Evolutionary conservation across 2,329 filamentous ascomycete genomes (phyloP).

Genomic region (Neonectria sp.): DNA sequence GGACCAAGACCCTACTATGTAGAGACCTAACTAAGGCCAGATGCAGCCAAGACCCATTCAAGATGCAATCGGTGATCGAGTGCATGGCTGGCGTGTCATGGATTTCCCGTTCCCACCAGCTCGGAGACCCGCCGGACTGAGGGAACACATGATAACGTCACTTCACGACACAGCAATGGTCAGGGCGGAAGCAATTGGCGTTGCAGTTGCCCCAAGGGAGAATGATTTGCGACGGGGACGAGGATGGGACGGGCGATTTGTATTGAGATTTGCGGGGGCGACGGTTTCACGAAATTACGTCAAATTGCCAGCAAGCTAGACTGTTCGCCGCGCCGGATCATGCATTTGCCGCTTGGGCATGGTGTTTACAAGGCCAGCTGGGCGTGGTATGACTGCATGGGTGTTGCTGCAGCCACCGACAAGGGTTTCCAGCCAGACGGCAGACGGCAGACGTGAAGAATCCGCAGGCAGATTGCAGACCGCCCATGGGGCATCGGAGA

Average conservation of each 20-base stretch:
- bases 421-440: slow-evolving; percentile 4
- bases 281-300: slow-evolving; percentile 26
- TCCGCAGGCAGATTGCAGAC: background rate
- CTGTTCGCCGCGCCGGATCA: slow-evolving; percentile 5
- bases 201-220: slow-evolving; percentile 18
- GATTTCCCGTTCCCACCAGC: slow-evolving; percentile 24
- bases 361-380: slow-evolving; percentile 11
- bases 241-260: slow-evolving; percentile 13
- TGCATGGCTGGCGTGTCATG: slow-evolving; percentile 25
- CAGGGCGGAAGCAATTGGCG: slow-evolving; percentile 17
- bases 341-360: slow-evolving; percentile 4
- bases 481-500: background rate
- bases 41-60: slow-evolving; percentile 14
- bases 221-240: slow-evolving; percentile 17
- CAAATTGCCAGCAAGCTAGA: slow-evolving; percentile 8
- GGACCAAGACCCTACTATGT: background rate
- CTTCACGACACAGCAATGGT: slow-evolving; percentile 22
- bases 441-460: slow-evolving; percentile 16
- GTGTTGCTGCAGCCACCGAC: slow-evolving; percentile 18
- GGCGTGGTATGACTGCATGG: slow-evolving; percentile 20
- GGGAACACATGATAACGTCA: slow-evolving; percentile 13
- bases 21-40: slow-evolving; percentile 13
- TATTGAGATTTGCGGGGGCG: slow-evolving; percentile 20
- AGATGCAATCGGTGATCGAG: slow-evolving; percentile 13
- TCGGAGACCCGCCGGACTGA: slow-evolving; percentile 36